Percentiles rank a stretch among this genome's conserved stretches.
Conservation (phyloP, 2,329 filamentous ascomycete genomes). For the Fusarium mexicanum region DNA sequence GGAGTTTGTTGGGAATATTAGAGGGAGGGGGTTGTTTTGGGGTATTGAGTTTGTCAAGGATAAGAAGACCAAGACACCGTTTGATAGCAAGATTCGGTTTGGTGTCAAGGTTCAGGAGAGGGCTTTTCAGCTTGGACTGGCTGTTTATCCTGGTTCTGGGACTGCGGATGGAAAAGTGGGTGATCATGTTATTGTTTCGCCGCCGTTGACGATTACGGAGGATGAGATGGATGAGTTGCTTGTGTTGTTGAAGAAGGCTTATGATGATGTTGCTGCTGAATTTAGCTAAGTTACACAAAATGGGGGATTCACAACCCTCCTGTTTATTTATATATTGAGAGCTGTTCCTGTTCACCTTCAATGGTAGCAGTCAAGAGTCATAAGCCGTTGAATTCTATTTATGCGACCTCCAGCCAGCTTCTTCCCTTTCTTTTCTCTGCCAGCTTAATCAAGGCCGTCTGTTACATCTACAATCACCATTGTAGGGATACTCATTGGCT, state of each 20-base stretch:
- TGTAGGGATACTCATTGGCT: not conserved
- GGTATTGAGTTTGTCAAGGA: slow-evolving; percentile 58
- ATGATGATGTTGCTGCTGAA: slow-evolving; percentile 6
- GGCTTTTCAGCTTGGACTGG: slow-evolving; percentile 48
- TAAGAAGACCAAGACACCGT: slow-evolving; percentile 49
- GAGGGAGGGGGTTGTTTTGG: slow-evolving; percentile 66
- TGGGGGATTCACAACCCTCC: no score
- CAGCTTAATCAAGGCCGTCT: not conserved
- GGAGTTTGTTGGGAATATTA: slow-evolving; percentile 66
- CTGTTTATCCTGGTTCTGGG: slow-evolving; percentile 71
- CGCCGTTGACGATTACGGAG: slow-evolving; percentile 70
- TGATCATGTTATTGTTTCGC: slow-evolving; percentile 76
- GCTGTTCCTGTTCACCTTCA: no score
- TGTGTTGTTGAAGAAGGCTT: slow-evolving; percentile 15
- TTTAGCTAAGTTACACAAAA: not conserved
- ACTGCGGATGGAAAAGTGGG: slow-evolving; percentile 68
- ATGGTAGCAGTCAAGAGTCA: no score
- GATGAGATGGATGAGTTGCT: slow-evolving; percentile 33
- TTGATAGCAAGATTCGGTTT: slow-evolving; percentile 43
- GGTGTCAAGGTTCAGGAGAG: slow-evolving; percentile 42
- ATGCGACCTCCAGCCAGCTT: not conserved
- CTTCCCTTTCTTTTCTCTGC: not conserved
- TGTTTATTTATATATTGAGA: no score
- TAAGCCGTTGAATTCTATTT: no score
- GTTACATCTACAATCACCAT: not conserved